phyloP scores from a whole-genome alignment of 805 yeast species.

The Lipomyces sp. region DNA sequence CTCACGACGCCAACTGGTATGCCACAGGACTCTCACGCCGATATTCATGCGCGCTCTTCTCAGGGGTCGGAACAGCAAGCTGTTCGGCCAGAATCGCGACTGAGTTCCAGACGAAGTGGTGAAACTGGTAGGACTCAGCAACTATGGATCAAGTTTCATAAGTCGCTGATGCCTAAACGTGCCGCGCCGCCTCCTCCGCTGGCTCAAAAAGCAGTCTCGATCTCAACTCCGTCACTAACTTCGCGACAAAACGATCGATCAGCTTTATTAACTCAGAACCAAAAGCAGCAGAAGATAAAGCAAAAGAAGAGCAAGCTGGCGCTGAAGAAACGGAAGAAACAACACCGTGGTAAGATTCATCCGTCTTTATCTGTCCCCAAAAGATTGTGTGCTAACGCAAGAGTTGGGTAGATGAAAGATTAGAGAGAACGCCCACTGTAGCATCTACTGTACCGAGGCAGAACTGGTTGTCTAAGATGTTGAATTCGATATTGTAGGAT shows the following conservation, averaged over 20 bases:
- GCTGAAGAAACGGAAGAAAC: no score
- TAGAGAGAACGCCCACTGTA: conserved; percentile 8
- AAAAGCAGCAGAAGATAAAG: background rate
- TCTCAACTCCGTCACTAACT: background rate
- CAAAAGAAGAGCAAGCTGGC: background rate
- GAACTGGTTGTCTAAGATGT: conserved; percentile 20
- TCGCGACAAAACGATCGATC: background rate
- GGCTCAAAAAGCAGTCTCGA: background rate
- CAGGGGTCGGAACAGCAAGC: no score
- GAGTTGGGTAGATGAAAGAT: conserved; percentile 2
- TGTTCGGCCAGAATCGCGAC: no score
- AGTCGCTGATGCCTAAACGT: conserved; percentile 10
- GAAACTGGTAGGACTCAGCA: background rate
- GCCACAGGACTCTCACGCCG: no score
- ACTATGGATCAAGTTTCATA: conserved; percentile 13
- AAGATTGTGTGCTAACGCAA: no score
- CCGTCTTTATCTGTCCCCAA: no score
- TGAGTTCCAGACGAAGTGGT: no score
- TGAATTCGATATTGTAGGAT: conserved; percentile 4
- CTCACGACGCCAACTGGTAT: background rate
- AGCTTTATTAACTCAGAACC: no score
- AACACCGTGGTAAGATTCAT: no score
- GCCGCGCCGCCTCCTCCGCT: conserved; percentile 15
- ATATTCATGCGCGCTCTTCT: no score
- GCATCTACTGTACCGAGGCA: conserved; percentile 8